phyloP scores from a whole-genome alignment of 495 filamentous ascomycete genomes.

The Thermochaetoides thermophila region DNA sequence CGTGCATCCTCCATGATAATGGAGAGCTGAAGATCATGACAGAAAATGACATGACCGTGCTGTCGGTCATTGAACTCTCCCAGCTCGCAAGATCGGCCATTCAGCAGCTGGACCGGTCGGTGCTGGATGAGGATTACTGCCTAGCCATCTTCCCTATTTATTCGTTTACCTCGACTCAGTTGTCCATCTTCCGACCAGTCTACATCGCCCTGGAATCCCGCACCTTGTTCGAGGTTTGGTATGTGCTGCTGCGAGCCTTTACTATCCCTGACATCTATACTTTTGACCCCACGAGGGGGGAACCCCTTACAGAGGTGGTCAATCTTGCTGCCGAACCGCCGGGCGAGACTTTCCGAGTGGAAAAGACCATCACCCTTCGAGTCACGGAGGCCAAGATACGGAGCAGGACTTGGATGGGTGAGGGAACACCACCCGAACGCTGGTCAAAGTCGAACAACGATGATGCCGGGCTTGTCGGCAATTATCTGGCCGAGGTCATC shows the following conservation, averaged over 20 bases:
- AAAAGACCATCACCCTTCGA: slow-evolving; percentile 40
- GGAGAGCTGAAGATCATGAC: slow-evolving; percentile 84
- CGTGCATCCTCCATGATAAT: slow-evolving; percentile 88
- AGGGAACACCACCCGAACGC: slow-evolving; percentile 19
- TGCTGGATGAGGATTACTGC: slow-evolving; percentile 86
- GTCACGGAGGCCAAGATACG: slow-evolving; percentile 45
- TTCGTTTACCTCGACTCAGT: slow-evolving; percentile 44
- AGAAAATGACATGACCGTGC: slow-evolving; percentile 62
- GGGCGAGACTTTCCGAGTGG: slow-evolving; percentile 41
- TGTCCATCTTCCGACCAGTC: slow-evolving; percentile 54
- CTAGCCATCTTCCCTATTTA: slow-evolving; percentile 84
- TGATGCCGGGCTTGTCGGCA: slow-evolving; percentile 29
- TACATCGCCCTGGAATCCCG: slow-evolving; percentile 81
- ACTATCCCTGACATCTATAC: slow-evolving; percentile 88
- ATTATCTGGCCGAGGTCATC: slow-evolving; percentile 84
- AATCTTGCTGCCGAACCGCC: slow-evolving; percentile 24
- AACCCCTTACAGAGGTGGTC: slow-evolving; percentile 25
- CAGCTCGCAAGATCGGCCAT: slow-evolving; percentile 80
- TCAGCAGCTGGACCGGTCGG: slow-evolving; percentile 79
- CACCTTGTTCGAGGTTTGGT: slow-evolving; percentile 91
- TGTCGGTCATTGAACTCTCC: slow-evolving; percentile 75
- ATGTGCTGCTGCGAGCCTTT: slow-evolving; percentile 82
- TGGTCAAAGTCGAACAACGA: slow-evolving; percentile 18
- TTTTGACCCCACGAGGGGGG: slow-evolving; percentile 20
- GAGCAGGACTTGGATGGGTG: slow-evolving; percentile 12